These are phyloP conservation scores for Trichoderma harzianum DNA, from an alignment of 2,329 filamentous ascomycete species.

Conservation along the genomic window DNA sequence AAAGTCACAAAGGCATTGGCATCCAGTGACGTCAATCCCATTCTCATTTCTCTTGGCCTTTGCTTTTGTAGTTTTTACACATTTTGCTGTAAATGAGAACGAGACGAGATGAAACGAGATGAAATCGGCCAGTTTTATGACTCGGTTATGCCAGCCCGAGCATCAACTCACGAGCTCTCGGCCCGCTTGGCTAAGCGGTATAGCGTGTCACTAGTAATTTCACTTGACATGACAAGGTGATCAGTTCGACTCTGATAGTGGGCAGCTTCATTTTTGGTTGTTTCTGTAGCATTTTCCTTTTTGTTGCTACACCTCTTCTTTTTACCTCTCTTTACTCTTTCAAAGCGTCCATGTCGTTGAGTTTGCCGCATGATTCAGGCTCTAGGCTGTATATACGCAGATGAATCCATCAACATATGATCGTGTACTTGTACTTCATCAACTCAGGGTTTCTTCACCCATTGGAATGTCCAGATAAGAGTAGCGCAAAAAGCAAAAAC, in stretches of 20 bases:
- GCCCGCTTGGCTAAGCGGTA: slow-evolving; percentile 18
- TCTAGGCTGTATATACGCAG: not conserved
- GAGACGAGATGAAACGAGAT: not conserved
- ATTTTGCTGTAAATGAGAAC: not conserved
- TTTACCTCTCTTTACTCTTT: not conserved
- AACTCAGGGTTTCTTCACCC: not conserved
- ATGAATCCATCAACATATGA: not conserved
- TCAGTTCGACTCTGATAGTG: slow-evolving; percentile 18
- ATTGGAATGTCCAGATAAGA: not conserved
- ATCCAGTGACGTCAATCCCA: not conserved
- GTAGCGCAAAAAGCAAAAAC: not conserved
- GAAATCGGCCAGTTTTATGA: not conserved
- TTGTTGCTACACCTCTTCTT: not conserved
- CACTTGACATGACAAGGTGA: slow-evolving; percentile 16
- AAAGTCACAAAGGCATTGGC: not conserved
- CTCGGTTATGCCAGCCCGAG: not conserved
- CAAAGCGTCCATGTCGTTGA: not conserved
- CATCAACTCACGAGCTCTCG: not conserved
- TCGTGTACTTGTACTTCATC: not conserved
- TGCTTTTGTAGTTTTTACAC: not conserved
- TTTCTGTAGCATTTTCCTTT: not conserved
- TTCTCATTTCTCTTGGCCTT: not conserved
- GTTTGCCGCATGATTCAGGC: not conserved
- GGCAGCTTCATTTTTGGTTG: slow-evolving; percentile 1
- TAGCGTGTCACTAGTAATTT: slow-evolving; percentile 17